Base-by-base conservation (phyloP, 2,329 filamentous ascomycete species). In the Colletotrichum plurivorum region DNA sequence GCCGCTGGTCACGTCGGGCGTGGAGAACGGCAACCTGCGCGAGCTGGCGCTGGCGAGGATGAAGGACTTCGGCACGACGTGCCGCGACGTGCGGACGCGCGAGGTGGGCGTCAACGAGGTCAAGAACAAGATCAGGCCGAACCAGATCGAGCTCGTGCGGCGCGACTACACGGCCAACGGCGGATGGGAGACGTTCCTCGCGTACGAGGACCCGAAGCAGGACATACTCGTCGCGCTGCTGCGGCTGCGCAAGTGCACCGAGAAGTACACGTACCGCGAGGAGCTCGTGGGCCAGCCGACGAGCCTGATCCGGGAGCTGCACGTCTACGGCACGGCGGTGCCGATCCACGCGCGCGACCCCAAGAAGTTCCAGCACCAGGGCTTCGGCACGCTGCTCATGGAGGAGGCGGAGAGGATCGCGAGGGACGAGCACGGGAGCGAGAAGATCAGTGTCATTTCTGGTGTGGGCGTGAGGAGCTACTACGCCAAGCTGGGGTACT, bases 21-120 rank as follows among this genome's bases (percentile, higher is more conserved):
- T 99, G 0, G 96, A 99, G 82, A 99, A 99, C 75, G 96, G 96
- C 70, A 99, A 99, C 78, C 84, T 99, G 46, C 91, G 96, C 71
- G 96, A 99, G 80, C 85, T 99, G 56, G 95, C 96, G 0, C 84
- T 99, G 63, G 94, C 95, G n/a, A 88, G 96, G 22, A 99, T 99
- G 97, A 98, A 98, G 81, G 96, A 99, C 79, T 98, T 99, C 74
- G 97, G 97, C 57, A 99, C 96, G 0, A 94, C 94, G 1, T 99
- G 97, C 78, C 94, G 97, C 72, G 96, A 99, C 76, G 96, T 99
- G 25, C 92, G 96, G 15, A 99, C 96, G 2, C 90, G 96, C 69
- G 96, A 99, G 82, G 96, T 99, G 25, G 96, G 96, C 68, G 95
- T 99, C 82, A 99, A 99, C 79, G 96, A 99, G 83, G 95, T 99